phyloP scores from a whole-genome alignment of 164 flowering plant species.

The Magnolia officinalis region DNA sequence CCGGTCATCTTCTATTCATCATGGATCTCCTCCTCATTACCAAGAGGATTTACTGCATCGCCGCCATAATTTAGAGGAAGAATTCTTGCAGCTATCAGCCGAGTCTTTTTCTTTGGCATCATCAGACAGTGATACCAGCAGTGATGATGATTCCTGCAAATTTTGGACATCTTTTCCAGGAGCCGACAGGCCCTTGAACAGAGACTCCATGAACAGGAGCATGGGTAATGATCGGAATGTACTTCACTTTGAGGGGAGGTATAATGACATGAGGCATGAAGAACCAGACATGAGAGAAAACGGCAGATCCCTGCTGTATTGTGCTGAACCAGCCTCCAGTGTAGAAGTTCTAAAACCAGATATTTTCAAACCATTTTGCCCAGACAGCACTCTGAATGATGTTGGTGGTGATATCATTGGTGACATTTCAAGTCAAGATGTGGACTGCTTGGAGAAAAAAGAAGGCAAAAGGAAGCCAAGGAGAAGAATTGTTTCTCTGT shows the following conservation, averaged over 20 bases:
- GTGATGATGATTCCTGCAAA: slow-evolving; percentile 43
- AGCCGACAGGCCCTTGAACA: slow-evolving; percentile 24
- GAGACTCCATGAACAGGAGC: slow-evolving; percentile 17
- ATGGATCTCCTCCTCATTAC: slow-evolving; percentile 87
- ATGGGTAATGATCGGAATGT: slow-evolving; percentile 16
- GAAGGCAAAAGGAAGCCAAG: slow-evolving; percentile 37
- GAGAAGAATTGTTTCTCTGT: slow-evolving; percentile 47
- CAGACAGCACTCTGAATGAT: slow-evolving; percentile 4
- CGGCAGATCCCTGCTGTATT: slow-evolving; percentile 8
- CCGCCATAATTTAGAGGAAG: slow-evolving; percentile 82
- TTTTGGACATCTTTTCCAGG: slow-evolving; percentile 23
- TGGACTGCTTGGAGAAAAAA: slow-evolving; percentile 31
- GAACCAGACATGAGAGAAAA: slow-evolving; percentile 21
- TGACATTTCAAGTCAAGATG: slow-evolving; percentile 19
- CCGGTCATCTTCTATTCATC: slow-evolving; percentile 37
- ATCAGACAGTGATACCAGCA: slow-evolving; percentile 77
- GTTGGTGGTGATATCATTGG: slow-evolving; percentile 20
- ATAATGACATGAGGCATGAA: slow-evolving; percentile 17
- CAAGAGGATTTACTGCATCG: slow-evolving; percentile 78
- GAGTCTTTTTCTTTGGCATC: slow-evolving; percentile 76
- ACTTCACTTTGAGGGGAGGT: slow-evolving; percentile 10
- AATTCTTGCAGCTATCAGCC: slow-evolving; percentile 77
- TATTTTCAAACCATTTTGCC: slow-evolving; percentile 11
- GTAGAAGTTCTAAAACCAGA: slow-evolving; percentile 12
- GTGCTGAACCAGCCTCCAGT: slow-evolving; percentile 21